phyloP scores from a whole-genome alignment of 2,329 filamentous ascomycete species.

The Trichoderma gracile region DNA sequence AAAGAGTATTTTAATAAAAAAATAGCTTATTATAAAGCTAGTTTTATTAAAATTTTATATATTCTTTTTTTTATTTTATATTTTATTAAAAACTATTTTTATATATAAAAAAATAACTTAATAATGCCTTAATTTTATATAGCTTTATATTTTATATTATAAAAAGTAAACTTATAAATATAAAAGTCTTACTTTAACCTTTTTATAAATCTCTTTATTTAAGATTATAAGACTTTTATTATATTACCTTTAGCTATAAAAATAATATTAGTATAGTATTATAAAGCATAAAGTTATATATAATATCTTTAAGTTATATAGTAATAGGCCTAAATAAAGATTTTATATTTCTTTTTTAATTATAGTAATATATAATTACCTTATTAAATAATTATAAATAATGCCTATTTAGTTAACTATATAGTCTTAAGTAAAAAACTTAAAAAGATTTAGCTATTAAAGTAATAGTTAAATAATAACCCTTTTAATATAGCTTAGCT shows the following conservation, averaged over 20 bases:
- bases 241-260: background rate
- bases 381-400: background rate
- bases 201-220: background rate
- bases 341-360: background rate
- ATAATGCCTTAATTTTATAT: background rate
- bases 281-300: too few species aligned
- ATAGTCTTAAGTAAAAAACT: background rate
- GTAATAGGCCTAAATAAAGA: too few species aligned
- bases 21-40: constrained; percentile 14
- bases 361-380: background rate
- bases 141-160: background rate
- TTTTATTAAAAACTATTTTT: background rate
- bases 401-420: background rate
- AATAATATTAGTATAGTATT: background rate
- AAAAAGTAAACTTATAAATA: background rate
- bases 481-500: background rate
- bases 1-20: background rate
- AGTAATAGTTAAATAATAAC: background rate
- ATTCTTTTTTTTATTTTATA: constrained; percentile 9
- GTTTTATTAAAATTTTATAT: constrained; percentile 20
- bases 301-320: background rate
- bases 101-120: background rate
- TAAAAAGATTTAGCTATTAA: background rate
- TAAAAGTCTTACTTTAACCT: background rate
- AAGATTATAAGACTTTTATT: background rate